Base-by-base conservation (phyloP, 2,329 filamentous ascomycete species). In the Seiridium cupressi region DNA sequence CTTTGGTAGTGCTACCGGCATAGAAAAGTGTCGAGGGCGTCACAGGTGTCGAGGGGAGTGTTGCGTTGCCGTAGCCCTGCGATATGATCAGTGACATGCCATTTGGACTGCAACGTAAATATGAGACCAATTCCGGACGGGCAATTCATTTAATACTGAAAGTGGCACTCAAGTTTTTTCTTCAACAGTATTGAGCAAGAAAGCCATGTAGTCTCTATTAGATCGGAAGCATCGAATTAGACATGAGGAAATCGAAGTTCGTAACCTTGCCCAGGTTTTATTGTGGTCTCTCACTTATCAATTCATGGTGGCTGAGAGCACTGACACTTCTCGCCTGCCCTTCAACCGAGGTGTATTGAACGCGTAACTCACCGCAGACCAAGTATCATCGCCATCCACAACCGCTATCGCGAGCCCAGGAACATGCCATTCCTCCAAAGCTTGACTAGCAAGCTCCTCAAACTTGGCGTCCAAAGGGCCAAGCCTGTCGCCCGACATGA, bases 1-100 rank as follows among this genome's bases (percentile, higher is more conserved):
- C 79, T 68, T 86, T 87, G 51, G 82, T 83, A 3, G 78, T 84
- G 66, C 80, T 83, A 31, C 79, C 84, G 51, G 75, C 74, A 65
- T 82, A 83, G 71, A 83, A 85, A 1, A 86, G 72, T 0, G 83
- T 85, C 9, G 76, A 69, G 2, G 77, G 65, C 1, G 76, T 81
- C 3, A 79, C 79, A 0, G 74, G 73, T 2, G 67, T 75, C 4
- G 69, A 70, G 4, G 77, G 72, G 18, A 76, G 71, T 40, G 61
- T 71, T 3, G 76, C 60, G 71, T 72, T 54, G 71, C 78, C 80
- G 61, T 79, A 80, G 13, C 78, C 81, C 77, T 81, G 65, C 13
- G 62, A 7, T 18, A 10, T 31, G 5, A 18, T 53, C 11, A 53
- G 53, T 26, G 18, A 26, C 18, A 26, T 26, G 18, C 18, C 18